A percentile compares a stretch with the other conserved stretches of the same genome.
phyloP scores from a whole-genome alignment of 2,329 filamentous ascomycete genomes.

The Cercospora zeae-maydis region DNA sequence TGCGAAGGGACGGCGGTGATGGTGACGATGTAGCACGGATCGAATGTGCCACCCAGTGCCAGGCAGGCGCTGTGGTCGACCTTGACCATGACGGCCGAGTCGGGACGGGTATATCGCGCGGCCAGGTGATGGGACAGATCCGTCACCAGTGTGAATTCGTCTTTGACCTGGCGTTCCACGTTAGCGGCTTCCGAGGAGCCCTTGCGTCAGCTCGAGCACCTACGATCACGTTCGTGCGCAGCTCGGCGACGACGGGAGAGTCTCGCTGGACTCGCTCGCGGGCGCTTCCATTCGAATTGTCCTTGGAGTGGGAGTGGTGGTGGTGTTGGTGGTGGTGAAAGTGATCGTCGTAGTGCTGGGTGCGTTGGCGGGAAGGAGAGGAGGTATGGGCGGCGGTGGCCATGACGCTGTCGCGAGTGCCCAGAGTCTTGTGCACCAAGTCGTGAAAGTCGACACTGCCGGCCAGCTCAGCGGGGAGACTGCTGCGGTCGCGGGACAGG shows the following conservation, averaged over 20 bases:
- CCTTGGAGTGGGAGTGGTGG: too few species aligned
- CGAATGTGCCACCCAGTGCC: slow-evolving; percentile 69
- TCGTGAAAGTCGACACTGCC: slow-evolving; percentile 18
- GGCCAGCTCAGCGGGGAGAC: slow-evolving; percentile 16
- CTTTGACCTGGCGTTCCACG: slow-evolving; percentile 57
- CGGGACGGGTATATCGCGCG: slow-evolving; percentile 68
- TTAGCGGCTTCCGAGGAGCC: background rate
- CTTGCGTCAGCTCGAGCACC: slow-evolving; percentile 26
- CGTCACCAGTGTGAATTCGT: slow-evolving; percentile 71
- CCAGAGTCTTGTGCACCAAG: slow-evolving; percentile 22
- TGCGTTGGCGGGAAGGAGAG: slow-evolving; percentile 34
- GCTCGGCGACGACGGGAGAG: slow-evolving; percentile 47
- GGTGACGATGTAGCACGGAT: slow-evolving; percentile 74
- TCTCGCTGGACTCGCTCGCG: slow-evolving; percentile 45
- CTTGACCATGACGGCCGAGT: slow-evolving; percentile 69
- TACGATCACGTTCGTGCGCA: slow-evolving; percentile 52
- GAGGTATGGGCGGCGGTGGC: slow-evolving; percentile 22
- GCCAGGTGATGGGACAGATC: slow-evolving; percentile 71
- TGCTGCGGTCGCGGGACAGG: slow-evolving; percentile 12
- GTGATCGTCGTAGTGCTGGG: slow-evolving; percentile 36
- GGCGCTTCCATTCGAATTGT: slow-evolving; percentile 24
- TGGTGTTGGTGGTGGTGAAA: too few species aligned
- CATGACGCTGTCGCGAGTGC: slow-evolving; percentile 22
- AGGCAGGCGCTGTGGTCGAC: slow-evolving; percentile 74
- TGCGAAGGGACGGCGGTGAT: slow-evolving; percentile 67